A percentile compares a stretch with the other conserved stretches of the same genome.
These are phyloP conservation scores for Ceratobasidium sp. DNA, from an alignment of 1,284 basidiomycete genomes.

Conservation along the genomic window DNA sequence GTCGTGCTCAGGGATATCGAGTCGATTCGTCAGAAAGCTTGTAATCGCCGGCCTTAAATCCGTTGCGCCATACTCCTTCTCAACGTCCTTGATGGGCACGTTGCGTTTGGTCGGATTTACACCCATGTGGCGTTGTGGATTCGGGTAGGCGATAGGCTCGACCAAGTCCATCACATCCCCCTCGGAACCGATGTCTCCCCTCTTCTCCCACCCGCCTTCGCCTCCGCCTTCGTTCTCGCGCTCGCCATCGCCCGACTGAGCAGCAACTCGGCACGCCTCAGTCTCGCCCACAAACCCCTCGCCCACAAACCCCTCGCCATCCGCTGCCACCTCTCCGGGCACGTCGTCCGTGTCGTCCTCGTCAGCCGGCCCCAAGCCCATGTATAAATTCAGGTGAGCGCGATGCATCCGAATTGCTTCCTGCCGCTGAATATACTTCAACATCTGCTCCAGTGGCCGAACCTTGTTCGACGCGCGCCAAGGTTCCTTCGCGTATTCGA, in stretches of 20 bases:
- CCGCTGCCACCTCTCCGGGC: too few species aligned
- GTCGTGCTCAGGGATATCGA: neutral
- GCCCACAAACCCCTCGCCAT: too few species aligned
- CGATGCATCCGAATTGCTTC: slow-evolving; percentile 3
- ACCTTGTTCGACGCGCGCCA: slow-evolving; percentile 42
- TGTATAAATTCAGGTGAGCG: slow-evolving; percentile 10
- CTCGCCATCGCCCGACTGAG: neutral
- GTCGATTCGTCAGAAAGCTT: neutral
- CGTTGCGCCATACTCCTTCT: neutral
- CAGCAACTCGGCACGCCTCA: neutral
- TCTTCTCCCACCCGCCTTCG: neutral
- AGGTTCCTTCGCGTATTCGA: slow-evolving; percentile 39
- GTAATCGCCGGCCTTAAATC: neutral
- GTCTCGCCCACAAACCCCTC: neutral
- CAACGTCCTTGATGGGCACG: neutral
- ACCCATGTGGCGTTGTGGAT: neutral
- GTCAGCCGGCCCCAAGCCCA: neutral
- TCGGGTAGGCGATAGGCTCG: slow-evolving; percentile 1
- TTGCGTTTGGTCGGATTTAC: neutral
- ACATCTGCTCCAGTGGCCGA: slow-evolving; percentile 34
- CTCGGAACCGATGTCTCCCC: too few species aligned
- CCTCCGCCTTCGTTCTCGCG: neutral
- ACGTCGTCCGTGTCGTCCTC: too few species aligned
- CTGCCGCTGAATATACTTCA: slow-evolving; percentile 33
- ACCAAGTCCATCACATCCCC: too few species aligned